Evolutionary conservation across 2,329 filamentous ascomycete genomes (phyloP), one percentile per base, ranked within the genome.

Genomic region (Fusarium virguliforme): DNA sequence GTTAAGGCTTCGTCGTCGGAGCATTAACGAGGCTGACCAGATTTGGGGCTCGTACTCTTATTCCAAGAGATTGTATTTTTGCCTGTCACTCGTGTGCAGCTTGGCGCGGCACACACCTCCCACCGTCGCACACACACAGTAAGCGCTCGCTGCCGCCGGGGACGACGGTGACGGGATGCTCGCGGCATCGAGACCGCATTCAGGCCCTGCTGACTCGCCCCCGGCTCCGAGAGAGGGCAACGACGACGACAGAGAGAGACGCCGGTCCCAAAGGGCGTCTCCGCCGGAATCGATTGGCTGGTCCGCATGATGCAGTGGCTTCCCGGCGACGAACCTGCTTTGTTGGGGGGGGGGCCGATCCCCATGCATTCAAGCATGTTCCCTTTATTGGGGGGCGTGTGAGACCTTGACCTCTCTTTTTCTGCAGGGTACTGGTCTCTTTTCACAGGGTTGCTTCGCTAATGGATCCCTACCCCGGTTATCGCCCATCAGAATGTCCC

Each of bases 231-330:
- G 13, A 28, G 43, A 54, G 12, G 18, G 18, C 18, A 18, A 18
- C 18, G 18, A 18, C 18, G 18, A 18, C 18, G 18, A 18, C 18
- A 56, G 64, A 46, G 41, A 28, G 38, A 34, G 56, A 48, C 54
- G 46, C 51, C 24, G 41, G 18, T 15, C 41, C 22, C 26, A 28
- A 8, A 30, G 15, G 26, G 43, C 6, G 43, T 30, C 43, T 50
- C 43, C 26, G 43, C 57, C 9, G 22, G 56, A 60, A 54, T 70
- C 65, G 67, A 73, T 74, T 74, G 68, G 70, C 34, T 65, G 57
- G 43, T 18, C 65, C 64, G 74, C 66, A 70, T 68, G 66, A 67
- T 75, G 72, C 74, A 67, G 68, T 71, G 65, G 72, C 74, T 74
- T 55, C 59, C 41, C 40, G 28, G 30, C 43, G 62, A 58, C 64